These are phyloP conservation scores for Elongisporangium anandrum DNA, from an alignment of 352 stramenopile genomes.

Conservation along the genomic window DNA sequence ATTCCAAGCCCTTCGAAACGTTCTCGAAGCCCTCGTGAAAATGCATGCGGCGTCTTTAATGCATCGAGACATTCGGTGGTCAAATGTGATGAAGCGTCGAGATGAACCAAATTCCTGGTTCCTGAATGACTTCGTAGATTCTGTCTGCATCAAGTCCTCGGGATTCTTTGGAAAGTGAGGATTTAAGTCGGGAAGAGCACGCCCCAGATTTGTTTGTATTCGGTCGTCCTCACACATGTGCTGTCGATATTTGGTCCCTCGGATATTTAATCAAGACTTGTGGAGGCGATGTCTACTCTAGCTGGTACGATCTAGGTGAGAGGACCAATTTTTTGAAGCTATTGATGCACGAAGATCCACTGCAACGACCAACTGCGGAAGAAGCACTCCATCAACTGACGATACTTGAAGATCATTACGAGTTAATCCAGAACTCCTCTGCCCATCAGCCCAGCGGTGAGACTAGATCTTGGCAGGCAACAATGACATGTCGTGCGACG, in stretches of 20 bases:
- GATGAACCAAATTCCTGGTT: conserved; percentile 6
- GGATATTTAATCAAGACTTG: neutral
- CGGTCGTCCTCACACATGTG: neutral
- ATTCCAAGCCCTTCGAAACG: conserved; percentile 6
- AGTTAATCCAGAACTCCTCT: no score
- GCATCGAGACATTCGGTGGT: conserved; percentile 12
- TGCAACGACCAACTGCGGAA: neutral
- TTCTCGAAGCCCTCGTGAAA: conserved; percentile 8
- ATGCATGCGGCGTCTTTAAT: conserved; percentile 8
- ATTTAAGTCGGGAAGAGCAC: conserved; percentile 2
- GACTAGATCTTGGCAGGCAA: no score
- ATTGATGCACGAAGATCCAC: neutral
- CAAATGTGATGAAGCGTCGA: conserved; percentile 8
- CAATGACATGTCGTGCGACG: no score
- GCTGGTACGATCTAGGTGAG: no score
- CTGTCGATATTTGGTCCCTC: conserved; percentile 7
- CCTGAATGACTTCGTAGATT: conserved; percentile 11
- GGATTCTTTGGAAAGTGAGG: neutral
- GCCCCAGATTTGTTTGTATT: conserved; percentile 1
- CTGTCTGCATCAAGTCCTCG: conserved; percentile 5
- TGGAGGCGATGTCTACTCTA: neutral
- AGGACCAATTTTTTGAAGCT: neutral
- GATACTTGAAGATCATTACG: no score
- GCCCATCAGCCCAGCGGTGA: no score
- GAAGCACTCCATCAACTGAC: neutral